Evolutionary conservation across 306 rosid species (phyloP).

Genomic region (Vachellia pachyceras): DNA sequence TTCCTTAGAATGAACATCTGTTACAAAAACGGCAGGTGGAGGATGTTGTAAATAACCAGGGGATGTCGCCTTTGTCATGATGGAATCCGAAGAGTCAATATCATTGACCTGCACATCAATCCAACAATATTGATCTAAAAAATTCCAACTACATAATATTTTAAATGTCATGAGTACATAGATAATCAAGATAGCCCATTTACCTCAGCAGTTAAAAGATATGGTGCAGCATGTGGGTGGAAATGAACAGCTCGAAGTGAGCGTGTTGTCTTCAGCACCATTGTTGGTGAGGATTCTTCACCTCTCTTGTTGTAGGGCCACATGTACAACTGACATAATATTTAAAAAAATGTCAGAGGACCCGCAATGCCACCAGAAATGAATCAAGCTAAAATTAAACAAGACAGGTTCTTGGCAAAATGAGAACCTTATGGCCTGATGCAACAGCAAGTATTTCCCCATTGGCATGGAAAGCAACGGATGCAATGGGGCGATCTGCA

Average conservation of each 20-base stretch:
- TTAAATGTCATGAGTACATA: constrained; percentile 24
- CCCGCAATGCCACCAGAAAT: constrained; percentile 16
- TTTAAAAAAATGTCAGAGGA: constrained; percentile 21
- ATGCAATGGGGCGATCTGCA: constrained; percentile 58
- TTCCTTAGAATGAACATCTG: constrained; percentile 39
- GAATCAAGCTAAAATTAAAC: constrained; percentile 16
- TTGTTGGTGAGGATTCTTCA: constrained; percentile 41
- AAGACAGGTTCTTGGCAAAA: constrained; percentile 25
- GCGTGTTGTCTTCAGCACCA: constrained; percentile 53
- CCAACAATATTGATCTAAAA: constrained; percentile 21
- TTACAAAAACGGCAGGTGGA: constrained; percentile 51
- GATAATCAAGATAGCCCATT: constrained; percentile 27
- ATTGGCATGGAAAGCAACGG: constrained; percentile 59
- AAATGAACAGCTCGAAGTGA: constrained; percentile 63
- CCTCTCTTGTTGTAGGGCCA: constrained; percentile 52
- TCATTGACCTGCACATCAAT: constrained; percentile 54
- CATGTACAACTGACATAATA: constrained; percentile 47
- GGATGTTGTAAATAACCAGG: constrained; percentile 52
- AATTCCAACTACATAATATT: not conserved
- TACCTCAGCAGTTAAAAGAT: constrained; percentile 56
- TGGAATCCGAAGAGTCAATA: constrained; percentile 54
- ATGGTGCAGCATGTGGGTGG: constrained; percentile 56
- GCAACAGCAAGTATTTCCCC: constrained; percentile 65
- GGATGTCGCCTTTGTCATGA: constrained; percentile 50
- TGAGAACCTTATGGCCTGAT: constrained; percentile 54